Conservation (phyloP, 73 alveolate species). For the Paramecium tetraurelia region DNA sequence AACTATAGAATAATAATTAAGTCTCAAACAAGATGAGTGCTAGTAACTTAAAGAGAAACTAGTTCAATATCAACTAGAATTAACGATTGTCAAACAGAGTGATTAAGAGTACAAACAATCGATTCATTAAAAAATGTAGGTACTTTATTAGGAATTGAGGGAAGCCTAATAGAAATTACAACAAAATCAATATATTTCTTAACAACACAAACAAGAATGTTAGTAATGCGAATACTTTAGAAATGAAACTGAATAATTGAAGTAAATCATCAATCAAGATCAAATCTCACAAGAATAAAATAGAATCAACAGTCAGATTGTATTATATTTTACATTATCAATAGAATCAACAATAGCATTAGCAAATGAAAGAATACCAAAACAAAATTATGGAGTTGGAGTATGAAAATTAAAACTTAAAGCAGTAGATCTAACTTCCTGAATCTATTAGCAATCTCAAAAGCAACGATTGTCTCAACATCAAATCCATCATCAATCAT, state of each 20-base stretch:
- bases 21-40: background rate
- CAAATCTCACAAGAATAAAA: background rate
- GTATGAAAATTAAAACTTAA: background rate
- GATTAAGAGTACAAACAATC: slow-evolving; percentile 31
- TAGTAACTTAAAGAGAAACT: background rate
- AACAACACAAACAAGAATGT: background rate
- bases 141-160: background rate
- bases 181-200: background rate
- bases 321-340: background rate
- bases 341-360: background rate
- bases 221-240: background rate
- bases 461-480: background rate
- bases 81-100: background rate
- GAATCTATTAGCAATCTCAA: background rate
- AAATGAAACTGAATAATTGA: background rate
- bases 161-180: background rate
- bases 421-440: background rate
- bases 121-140: background rate
- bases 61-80: background rate
- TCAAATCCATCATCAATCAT: background rate
- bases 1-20: background rate
- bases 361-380: background rate
- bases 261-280: background rate
- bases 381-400: background rate
- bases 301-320: slow-evolving; percentile 1